These are phyloP conservation scores for Trametopsis cervina DNA, from an alignment of 768 basidiomycete genomes.

Conservation along the genomic window DNA sequence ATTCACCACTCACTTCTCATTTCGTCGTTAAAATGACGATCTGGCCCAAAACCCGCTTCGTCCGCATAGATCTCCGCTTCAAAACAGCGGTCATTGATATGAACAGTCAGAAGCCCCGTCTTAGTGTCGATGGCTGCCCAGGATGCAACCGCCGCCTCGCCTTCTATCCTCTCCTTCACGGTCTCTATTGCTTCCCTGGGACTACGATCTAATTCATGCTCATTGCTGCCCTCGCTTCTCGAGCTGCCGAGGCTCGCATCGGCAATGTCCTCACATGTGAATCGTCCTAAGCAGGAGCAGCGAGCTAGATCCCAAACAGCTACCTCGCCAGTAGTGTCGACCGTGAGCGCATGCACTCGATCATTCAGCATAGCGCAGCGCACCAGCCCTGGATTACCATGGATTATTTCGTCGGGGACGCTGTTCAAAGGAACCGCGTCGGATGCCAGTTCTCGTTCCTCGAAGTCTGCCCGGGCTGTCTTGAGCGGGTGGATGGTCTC, in stretches of 20 bases:
- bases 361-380: slow-evolving; percentile 81
- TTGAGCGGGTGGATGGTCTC: slow-evolving; percentile 29
- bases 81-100: slow-evolving; percentile 83
- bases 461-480: slow-evolving; percentile 45
- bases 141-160: slow-evolving; percentile 76
- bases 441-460: slow-evolving; percentile 72
- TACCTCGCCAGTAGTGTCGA: slow-evolving; percentile 83
- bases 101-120: slow-evolving; percentile 81
- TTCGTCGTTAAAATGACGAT: slow-evolving; percentile 68
- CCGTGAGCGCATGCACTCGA: slow-evolving; percentile 81
- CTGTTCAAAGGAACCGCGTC: slow-evolving; percentile 56
- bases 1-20: slow-evolving; percentile 54
- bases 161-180: slow-evolving; percentile 89
- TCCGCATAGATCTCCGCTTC: slow-evolving; percentile 95
- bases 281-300: slow-evolving; percentile 69
- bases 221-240: slow-evolving; percentile 26
- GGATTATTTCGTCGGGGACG: slow-evolving; percentile 63
- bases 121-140: slow-evolving; percentile 92
- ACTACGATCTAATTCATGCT: slow-evolving; percentile 47
- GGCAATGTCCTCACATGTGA: slow-evolving; percentile 57
- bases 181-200: slow-evolving; percentile 82
- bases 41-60: slow-evolving; percentile 66
- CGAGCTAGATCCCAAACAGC: slow-evolving; percentile 90
- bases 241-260: slow-evolving; percentile 47
- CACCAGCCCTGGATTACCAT: slow-evolving; percentile 77